Conservation (phyloP, 129 eudicot genomes). For the Escallonia rubra region DNA sequence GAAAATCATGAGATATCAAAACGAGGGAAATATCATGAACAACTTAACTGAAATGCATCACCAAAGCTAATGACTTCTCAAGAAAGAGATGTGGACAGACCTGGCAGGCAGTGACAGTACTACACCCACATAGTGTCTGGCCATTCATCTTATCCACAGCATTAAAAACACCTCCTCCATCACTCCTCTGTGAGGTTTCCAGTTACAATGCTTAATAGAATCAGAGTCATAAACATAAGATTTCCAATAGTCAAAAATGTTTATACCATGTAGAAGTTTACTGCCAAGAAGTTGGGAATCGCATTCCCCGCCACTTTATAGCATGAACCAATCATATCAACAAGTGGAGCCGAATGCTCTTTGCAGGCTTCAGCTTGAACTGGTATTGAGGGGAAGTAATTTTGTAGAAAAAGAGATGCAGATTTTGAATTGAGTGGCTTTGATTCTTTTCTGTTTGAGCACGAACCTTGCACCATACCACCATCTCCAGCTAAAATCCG, state of each 20-base stretch:
- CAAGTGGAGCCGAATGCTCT: slow-evolving; percentile 78
- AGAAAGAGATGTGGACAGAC: slow-evolving; percentile 32
- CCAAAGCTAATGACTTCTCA: background rate
- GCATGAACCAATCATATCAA: slow-evolving; percentile 68
- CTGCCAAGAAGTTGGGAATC: slow-evolving; percentile 92
- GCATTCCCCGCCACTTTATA: slow-evolving; percentile 74
- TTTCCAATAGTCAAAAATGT: slow-evolving; percentile 1
- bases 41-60: background rate
- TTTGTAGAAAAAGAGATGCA: slow-evolving; percentile 79
- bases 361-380: slow-evolving; percentile 85
- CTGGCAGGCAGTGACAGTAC: slow-evolving; percentile 82
- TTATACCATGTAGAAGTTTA: slow-evolving; percentile 93
- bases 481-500: slow-evolving; percentile 89
- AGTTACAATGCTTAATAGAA: slow-evolving; percentile 4
- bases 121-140: slow-evolving; percentile 77
- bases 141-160: slow-evolving; percentile 93
- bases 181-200: slow-evolving; percentile 65
- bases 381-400: slow-evolving; percentile 83
- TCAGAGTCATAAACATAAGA: background rate
- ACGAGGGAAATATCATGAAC: background rate
- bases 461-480: slow-evolving; percentile 76
- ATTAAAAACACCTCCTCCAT: slow-evolving; percentile 92
- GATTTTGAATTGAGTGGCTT: slow-evolving; percentile 72
- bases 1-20: background rate
- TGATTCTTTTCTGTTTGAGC: slow-evolving; percentile 87